A percentile compares a stretch with the other conserved stretches of the same genome.
Evolutionary conservation across 2,329 filamentous ascomycete species (phyloP).

Genomic region (Trichoderma harzianum): DNA sequence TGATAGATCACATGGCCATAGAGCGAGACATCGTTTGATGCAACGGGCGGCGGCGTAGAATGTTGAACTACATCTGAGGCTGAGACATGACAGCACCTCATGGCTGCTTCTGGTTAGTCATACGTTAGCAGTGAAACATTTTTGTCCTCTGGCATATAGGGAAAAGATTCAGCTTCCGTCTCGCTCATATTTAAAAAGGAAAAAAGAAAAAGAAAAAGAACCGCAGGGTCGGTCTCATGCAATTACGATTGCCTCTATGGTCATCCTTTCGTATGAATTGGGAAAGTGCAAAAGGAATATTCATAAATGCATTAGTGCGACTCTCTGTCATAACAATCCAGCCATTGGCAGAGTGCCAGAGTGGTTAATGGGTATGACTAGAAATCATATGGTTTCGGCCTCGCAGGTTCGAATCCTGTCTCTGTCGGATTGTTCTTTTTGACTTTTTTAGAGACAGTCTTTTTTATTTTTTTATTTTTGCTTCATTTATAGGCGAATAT

Average conservation of each 20-base stretch:
- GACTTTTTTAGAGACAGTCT: not conserved
- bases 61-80: not conserved
- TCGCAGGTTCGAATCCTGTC: constrained; percentile 19
- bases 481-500: not conserved
- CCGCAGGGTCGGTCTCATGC: not conserved
- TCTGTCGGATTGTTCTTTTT: constrained; percentile 12
- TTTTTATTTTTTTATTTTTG: not conserved
- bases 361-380: constrained; percentile 20
- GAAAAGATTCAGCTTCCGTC: not conserved
- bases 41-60: not conserved
- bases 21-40: not conserved
- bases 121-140: not conserved
- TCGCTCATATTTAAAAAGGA: not conserved
- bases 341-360: constrained; percentile 15
- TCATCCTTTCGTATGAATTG: not conserved
- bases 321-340: not conserved
- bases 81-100: not conserved
- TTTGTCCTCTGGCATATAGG: not conserved
- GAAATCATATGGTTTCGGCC: constrained; percentile 19
- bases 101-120: not conserved
- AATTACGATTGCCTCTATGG: not conserved
- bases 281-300: not conserved
- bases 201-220: too few species aligned
- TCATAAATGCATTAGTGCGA: not conserved
- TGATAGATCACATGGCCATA: not conserved